phyloP scores from a whole-genome alignment of 352 stramenopile species.

The Globisporangium apiculatum region DNA sequence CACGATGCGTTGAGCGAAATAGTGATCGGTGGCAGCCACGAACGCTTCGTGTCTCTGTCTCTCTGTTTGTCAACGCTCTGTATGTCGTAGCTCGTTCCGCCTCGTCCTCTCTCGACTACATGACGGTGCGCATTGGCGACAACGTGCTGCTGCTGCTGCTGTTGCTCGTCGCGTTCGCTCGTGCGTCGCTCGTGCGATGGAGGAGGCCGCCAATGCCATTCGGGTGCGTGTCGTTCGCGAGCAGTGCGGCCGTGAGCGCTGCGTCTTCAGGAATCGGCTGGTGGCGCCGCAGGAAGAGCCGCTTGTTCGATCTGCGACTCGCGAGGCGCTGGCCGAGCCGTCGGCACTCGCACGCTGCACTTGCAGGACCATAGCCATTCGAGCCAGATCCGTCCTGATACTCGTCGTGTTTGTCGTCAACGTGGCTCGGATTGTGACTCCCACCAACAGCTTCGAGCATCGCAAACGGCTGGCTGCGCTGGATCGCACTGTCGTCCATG shows the following conservation, averaged over 20 bases:
- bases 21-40: no score
- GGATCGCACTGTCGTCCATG: slow-evolving; percentile 24
- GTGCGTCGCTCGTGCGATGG: not conserved
- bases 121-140: not conserved
- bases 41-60: no score
- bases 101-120: not conserved
- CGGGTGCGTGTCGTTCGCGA: slow-evolving; percentile 2
- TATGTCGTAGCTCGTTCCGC: no score
- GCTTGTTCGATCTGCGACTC: slow-evolving; percentile 13
- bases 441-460: slow-evolving; percentile 16
- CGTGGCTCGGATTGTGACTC: not conserved
- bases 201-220: not conserved
- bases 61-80: no score
- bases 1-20: no score
- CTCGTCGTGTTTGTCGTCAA: not conserved
- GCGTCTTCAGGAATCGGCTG: slow-evolving; percentile 14
- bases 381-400: not conserved
- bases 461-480: slow-evolving; percentile 18
- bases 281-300: slow-evolving; percentile 14
- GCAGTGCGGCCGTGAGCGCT: slow-evolving; percentile 4
- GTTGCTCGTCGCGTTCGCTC: not conserved
- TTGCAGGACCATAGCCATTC: slow-evolving; percentile 6
- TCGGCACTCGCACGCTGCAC: slow-evolving; percentile 15
- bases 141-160: not conserved
- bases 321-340: slow-evolving; percentile 27